Base-by-base conservation (phyloP, 176 grass and related monocot species). In the Triticum urartu region DNA sequence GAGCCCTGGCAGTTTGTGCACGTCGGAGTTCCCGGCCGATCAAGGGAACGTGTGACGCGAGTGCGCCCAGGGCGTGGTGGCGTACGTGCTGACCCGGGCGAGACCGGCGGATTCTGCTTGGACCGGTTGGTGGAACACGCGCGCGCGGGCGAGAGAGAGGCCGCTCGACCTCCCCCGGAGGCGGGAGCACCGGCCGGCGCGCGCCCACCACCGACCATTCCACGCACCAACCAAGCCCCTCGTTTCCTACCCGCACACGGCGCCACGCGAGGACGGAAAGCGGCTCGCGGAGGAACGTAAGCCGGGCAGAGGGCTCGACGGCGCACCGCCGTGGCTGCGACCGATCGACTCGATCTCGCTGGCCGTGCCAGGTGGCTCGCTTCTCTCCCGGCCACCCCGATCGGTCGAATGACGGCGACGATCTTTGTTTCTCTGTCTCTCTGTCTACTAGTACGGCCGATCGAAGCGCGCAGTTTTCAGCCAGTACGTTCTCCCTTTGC, bases 191-290 rank as follows among this genome's bases (percentile, higher is more conserved):
- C 28, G 14, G 32, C 66, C 32, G 35, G 34, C 35, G 9, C 68
- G 17, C 11, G 52, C n/a, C 40, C 20, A 22, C 68, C 85, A 39
- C 50, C 50, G 50, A 65, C 68, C 68, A 3, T 80, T 87, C 85
- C 24, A 64, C 48, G 40, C 42, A 22, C 20, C 70, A 45, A 43
- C 10, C 42, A 9, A 39, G 40, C 21, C 11, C 21, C 38, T 72
- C 64, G 5, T 39, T 39, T 21, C 14, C 18, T 77, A 9, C 26
- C 1, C 15, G 50, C 65, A 1, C 28, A 11, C 43, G 64, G 63
- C 42, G 42, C 64, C 11, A 62, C 21, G 5, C 5, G 0, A 5
- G 4, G 28, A 8, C 58, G 32, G 65, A 35, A 35, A 68, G 32
- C 32, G 25, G 25, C 62, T 54, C 50, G 5, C 50, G 50, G 62